Percentiles rank a stretch among this genome's conserved stretches.
These are phyloP conservation scores for Pseudocercospora ulei DNA, from an alignment of 2,329 filamentous ascomycete species.

Conservation along the genomic window DNA sequence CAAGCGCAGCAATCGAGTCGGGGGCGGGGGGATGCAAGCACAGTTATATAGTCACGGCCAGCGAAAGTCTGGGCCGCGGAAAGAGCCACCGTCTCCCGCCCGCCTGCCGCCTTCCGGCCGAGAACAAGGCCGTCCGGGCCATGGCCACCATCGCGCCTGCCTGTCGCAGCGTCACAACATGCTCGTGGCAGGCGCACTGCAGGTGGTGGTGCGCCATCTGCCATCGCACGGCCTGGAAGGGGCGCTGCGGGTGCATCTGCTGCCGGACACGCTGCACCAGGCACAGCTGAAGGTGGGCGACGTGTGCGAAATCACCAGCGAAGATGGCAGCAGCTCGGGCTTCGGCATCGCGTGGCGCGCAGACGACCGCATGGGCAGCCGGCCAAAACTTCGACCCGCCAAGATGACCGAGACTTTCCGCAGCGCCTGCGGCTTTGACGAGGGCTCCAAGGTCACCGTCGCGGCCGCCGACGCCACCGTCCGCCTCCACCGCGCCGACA, in stretches of 20 bases:
- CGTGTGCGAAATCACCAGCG: constrained; percentile 45
- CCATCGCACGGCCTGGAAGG: constrained; percentile 40
- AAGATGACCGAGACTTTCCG: constrained; percentile 65
- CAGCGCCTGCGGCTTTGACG: constrained; percentile 59
- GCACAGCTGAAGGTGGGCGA: constrained; percentile 51
- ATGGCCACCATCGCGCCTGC: too few relatives aligned
- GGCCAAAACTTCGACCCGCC: constrained; percentile 56
- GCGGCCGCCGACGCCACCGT: constrained; percentile 45
- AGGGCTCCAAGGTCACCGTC: constrained; percentile 60
- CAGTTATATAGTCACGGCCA: too few relatives aligned
- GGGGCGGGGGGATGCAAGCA: too few relatives aligned
- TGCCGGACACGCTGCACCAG: constrained; percentile 47
- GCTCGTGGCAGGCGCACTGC: constrained; percentile 17
- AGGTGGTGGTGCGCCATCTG: constrained; percentile 46
- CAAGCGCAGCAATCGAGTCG: constrained; percentile 23
- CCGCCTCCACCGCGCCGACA: constrained; percentile 48
- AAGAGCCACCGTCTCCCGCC: too few relatives aligned
- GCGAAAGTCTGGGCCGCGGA: too few relatives aligned
- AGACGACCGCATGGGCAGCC: constrained; percentile 42
- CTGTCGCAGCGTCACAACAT: too few relatives aligned
- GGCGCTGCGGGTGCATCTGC: constrained; percentile 51
- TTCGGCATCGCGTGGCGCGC: constrained; percentile 56
- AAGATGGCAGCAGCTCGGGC: constrained; percentile 38
- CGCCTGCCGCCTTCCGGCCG: too few relatives aligned
- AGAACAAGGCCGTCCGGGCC: too few relatives aligned